These are phyloP conservation scores for Penicillium janthinellum DNA, from an alignment of 2,329 filamentous ascomycete genomes.

Conservation along the genomic window DNA sequence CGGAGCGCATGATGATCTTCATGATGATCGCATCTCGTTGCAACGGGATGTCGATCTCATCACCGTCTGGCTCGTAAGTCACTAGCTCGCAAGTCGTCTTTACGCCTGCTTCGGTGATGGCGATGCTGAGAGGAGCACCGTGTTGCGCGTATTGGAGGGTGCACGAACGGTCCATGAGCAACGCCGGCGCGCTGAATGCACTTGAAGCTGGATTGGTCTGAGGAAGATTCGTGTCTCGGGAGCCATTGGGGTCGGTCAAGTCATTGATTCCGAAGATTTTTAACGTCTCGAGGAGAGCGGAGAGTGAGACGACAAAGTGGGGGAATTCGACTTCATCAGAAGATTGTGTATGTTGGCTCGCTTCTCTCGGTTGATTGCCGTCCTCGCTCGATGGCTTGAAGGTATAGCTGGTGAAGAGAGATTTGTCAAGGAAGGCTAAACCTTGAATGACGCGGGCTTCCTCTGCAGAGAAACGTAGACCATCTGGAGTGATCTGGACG, in stretches of 20 bases:
- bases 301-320: conserved; percentile 82
- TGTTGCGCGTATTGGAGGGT: conserved; percentile 74
- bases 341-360: conserved; percentile 43
- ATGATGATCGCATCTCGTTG: conserved; percentile 76
- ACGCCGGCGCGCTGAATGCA: conserved; percentile 79
- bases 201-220: conserved; percentile 53
- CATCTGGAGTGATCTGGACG: conserved; percentile 78
- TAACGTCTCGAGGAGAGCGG: conserved; percentile 85
- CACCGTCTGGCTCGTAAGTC: conserved; percentile 76
- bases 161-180: conserved; percentile 84
- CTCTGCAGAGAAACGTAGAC: conserved; percentile 84
- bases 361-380: conserved; percentile 13
- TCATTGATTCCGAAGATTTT: conserved; percentile 88
- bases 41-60: conserved; percentile 70
- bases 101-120: conserved; percentile 81
- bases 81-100: conserved; percentile 87
- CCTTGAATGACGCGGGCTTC: conserved; percentile 91
- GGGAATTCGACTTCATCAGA: conserved; percentile 52
- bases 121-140: conserved; percentile 79
- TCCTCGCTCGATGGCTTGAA: conserved; percentile 56
- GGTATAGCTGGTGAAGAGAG: conserved; percentile 82
- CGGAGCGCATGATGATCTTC: conserved; percentile 88
- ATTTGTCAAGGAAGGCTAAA: conserved; percentile 82
- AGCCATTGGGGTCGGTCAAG: conserved; percentile 44
- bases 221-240: conserved; percentile 34